Evolutionary conservation across 2,329 filamentous ascomycete genomes (phyloP), one percentile per base, ranked within the genome.

Genomic region (Calonectria fujianensis): DNA sequence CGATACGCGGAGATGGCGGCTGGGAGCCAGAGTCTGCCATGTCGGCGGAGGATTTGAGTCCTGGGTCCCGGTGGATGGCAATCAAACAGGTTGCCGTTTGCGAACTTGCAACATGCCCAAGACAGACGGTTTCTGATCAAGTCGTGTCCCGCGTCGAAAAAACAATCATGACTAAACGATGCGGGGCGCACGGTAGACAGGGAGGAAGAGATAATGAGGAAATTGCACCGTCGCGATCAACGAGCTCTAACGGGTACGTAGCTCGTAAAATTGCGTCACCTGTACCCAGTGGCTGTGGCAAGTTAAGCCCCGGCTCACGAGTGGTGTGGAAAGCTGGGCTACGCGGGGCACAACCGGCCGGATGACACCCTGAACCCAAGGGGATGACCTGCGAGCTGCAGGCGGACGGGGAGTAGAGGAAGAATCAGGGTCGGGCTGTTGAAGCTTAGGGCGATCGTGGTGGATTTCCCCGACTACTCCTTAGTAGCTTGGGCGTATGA

Each of bases 11-110:
- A 7, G 84, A 86, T 13, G 82, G 75, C 54, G 84, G 83, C 74
- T 82, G 82, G 20, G 84, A 85, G 66, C 76, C 73, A 65, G 78
- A 59, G 35, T 83, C 82, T 48, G 82, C 77, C 84, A 86, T 86
- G 75, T 66, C 65, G 57, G 69, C 29, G 54, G 48, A 52, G 35
- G 52, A 29, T 24, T 50, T 54, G 61, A 32, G 69, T 54, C 51
- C 35, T 16, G 27, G 35, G 35, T 41, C 27, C 57, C 35, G n/a
- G 57, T 29, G 8, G 14, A 39, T 39, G 20, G 35, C 10, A 50
- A 51, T 51, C 27, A 27, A 16, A 37, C 35, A 24, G n/a, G 57
- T 63, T 63, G 57, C 24, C 35, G 35, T 11, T 41, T 61, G 35
- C 57, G 10, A 13, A n/a, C 16, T 29, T 24, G 57, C 35, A 41